phyloP scores from a whole-genome alignment of 208 protist species.

The Herpetomonas samuelpessoai region DNA sequence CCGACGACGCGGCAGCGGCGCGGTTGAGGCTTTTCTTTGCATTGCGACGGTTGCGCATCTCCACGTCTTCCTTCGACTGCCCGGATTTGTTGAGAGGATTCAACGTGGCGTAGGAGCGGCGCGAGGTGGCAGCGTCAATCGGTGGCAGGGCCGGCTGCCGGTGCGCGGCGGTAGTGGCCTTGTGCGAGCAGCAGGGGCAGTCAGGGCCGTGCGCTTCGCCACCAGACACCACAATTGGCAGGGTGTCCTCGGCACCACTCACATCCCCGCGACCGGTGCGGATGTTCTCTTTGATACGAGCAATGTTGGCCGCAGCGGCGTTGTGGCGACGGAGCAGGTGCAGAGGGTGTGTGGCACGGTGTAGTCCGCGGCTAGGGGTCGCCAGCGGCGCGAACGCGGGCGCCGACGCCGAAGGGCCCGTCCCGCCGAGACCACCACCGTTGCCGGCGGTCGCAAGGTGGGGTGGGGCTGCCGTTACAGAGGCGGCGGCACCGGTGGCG shows the following conservation, averaged over 20 bases:
- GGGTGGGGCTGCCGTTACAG: not conserved
- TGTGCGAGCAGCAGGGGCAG: slow-evolving; percentile 1
- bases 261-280: not conserved
- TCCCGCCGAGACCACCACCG: too few species aligned
- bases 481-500: not conserved
- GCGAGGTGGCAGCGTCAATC: not conserved
- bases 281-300: too few species aligned
- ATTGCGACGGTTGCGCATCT: not conserved
- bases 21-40: not conserved
- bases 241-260: not conserved
- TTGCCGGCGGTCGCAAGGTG: not conserved
- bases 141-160: slow-evolving; percentile 1
- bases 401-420: not conserved
- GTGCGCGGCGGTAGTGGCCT: slow-evolving; percentile 1
- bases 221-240: too few species aligned
- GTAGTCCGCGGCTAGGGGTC: not conserved
- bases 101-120: not conserved
- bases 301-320: not conserved
- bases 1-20: not conserved
- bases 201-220: not conserved
- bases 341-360: slow-evolving; percentile 14
- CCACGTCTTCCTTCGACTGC: not conserved
- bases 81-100: not conserved
- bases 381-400: not conserved
- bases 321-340: slow-evolving; percentile 15